phyloP scores from a whole-genome alignment of 331 rosid genomes.

The Quercus tomentella region DNA sequence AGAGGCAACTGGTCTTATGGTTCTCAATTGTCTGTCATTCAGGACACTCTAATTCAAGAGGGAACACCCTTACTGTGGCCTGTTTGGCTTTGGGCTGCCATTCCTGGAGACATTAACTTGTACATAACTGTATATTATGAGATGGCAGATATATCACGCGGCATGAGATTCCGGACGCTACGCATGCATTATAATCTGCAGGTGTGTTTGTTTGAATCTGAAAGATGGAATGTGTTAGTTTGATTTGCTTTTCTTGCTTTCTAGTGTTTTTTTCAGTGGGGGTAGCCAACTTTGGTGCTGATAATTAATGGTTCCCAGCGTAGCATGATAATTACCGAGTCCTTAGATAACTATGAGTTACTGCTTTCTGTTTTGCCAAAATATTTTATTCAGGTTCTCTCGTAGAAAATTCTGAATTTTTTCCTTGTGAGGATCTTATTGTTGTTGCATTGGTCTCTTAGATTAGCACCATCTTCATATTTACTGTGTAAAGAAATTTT shows the following conservation, averaged over 20 bases:
- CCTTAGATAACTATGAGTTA: background rate
- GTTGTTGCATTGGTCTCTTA: background rate
- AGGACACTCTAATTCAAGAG: slow-evolving; percentile 69
- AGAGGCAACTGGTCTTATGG: slow-evolving; percentile 11
- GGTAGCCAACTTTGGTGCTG: background rate
- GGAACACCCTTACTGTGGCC: slow-evolving; percentile 80
- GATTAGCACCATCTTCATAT: background rate
- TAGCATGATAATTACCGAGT: background rate
- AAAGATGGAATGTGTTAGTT: slow-evolving; percentile 15
- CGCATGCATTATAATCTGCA: slow-evolving; percentile 83
- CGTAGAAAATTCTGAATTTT: background rate
- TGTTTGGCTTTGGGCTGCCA: slow-evolving; percentile 97
- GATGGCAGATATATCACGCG: slow-evolving; percentile 62
- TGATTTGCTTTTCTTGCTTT: slow-evolving; percentile 7
- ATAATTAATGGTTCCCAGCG: background rate
- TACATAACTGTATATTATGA: slow-evolving; percentile 84
- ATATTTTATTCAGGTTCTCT: background rate
- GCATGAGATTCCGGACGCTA: slow-evolving; percentile 79
- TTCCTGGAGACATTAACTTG: slow-evolving; percentile 79
- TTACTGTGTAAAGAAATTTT: background rate
- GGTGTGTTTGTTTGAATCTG: slow-evolving; percentile 41
- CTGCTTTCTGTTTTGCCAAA: background rate
- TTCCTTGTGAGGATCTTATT: background rate
- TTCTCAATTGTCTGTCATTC: slow-evolving; percentile 24
- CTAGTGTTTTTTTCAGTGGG: background rate